phyloP scores from a whole-genome alignment of 352 stramenopile species.

The Phytophthora sansomeana region DNA sequence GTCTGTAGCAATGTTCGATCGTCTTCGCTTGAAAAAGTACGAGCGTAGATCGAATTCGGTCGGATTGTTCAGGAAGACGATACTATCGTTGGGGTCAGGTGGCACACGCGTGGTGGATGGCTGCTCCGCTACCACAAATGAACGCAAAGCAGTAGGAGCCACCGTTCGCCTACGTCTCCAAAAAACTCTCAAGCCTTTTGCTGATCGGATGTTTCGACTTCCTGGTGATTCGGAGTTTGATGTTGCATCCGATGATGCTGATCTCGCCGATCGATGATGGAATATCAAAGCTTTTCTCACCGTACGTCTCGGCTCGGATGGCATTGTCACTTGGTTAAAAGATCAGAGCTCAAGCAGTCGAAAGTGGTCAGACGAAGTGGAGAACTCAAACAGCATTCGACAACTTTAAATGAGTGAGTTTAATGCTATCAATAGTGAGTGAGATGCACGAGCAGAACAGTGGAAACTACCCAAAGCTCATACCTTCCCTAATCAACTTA shows the following conservation, averaged over 20 bases:
- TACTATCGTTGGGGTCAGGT: conserved; percentile 28
- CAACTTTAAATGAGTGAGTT: not conserved
- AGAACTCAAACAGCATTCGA: not conserved
- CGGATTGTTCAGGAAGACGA: conserved; percentile 40
- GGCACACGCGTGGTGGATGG: not conserved
- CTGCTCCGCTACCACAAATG: conserved; percentile 15
- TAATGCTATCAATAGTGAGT: conserved; percentile 26
- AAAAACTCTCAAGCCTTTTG: conserved; percentile 16
- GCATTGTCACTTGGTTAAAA: conserved; percentile 14
- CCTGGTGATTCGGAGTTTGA: not conserved
- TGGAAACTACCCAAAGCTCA: not conserved
- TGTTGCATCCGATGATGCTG: conserved; percentile 15
- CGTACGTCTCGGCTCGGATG: conserved; percentile 11
- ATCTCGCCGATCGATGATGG: conserved; percentile 5
- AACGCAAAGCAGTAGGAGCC: conserved; percentile 15
- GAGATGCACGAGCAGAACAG: not conserved
- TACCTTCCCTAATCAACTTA: not conserved
- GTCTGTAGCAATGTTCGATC: conserved; percentile 5
- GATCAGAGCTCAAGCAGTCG: not conserved
- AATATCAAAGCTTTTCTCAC: conserved; percentile 2
- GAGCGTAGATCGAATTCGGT: conserved; percentile 35
- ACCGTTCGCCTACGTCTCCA: conserved; percentile 30
- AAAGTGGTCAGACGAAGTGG: not conserved
- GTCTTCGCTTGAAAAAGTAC: conserved; percentile 26
- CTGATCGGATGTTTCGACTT: not conserved